Percentiles rank a stretch among this genome's conserved stretches.
These are phyloP conservation scores for Coelastrella sp. DNA, from an alignment of 139 green algal genomes.

Conservation along the genomic window DNA sequence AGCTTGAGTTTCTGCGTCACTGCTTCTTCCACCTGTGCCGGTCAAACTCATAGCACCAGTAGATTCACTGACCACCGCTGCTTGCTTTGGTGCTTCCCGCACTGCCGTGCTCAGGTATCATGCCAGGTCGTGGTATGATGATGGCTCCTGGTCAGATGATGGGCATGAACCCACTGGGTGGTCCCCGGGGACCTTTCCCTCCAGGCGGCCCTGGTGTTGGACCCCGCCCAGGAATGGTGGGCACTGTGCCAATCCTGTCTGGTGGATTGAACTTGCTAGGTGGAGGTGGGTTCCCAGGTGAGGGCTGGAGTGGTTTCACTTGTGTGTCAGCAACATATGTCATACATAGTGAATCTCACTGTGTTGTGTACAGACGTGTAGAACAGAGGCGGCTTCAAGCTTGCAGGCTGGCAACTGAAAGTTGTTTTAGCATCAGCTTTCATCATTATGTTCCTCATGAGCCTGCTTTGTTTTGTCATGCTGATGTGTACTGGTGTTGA, in stretches of 20 bases:
- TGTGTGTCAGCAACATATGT: neutral
- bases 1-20: too few species aligned
- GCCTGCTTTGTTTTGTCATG: neutral
- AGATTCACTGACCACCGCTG: neutral
- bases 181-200: conserved; percentile 23
- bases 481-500: neutral
- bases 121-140: conserved; percentile 41
- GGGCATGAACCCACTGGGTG: conserved; percentile 19
- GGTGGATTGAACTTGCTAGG: conserved; percentile 36
- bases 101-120: conserved; percentile 26
- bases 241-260: conserved; percentile 12
- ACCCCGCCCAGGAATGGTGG: conserved; percentile 17
- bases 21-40: too few species aligned
- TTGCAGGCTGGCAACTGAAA: neutral
- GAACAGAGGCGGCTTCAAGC: neutral
- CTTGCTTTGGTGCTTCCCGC: neutral
- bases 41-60: too few species aligned
- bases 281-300: neutral
- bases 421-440: neutral
- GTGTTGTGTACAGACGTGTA: too few species aligned
- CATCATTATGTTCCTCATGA: neutral
- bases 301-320: neutral
- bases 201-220: conserved; percentile 20
- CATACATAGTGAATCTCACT: too few species aligned
- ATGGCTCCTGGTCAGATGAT: conserved; percentile 45